These are phyloP conservation scores for Solanum clarkiae DNA, from an alignment of 257 asterid genomes.

Conservation along the genomic window DNA sequence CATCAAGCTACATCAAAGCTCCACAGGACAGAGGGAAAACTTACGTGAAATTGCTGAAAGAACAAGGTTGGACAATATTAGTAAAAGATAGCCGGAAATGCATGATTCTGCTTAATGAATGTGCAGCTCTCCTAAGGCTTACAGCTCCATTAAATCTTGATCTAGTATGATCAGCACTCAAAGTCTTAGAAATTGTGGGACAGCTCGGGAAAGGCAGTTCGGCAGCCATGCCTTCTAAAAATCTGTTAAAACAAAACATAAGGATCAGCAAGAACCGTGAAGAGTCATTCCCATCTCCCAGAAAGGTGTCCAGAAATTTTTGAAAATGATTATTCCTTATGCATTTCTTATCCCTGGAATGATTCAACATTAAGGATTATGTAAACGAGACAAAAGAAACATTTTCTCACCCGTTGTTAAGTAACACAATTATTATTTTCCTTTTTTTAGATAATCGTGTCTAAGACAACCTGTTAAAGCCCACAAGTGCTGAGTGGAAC, in stretches of 20 bases:
- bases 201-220: not conserved
- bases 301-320: not conserved
- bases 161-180: not conserved
- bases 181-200: not conserved
- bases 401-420: not conserved
- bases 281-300: not conserved
- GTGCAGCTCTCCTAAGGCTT: constrained; percentile 9
- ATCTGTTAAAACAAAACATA: not conserved
- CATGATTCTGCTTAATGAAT: not conserved
- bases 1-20: not conserved
- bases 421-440: not conserved
- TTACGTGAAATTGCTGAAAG: constrained; percentile 9
- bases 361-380: not conserved
- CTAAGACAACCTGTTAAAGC: not conserved
- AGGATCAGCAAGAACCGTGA: not conserved
- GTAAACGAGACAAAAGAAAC: not conserved
- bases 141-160: not conserved
- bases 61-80: constrained; percentile 2
- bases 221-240: not conserved
- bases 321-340: not conserved
- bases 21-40: not conserved
- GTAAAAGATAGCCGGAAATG: constrained; percentile 2
- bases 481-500: not conserved
- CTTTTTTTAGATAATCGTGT: not conserved
- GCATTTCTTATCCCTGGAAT: not conserved